Evolutionary conservation across 2,329 filamentous ascomycete species (phyloP).

Genomic region (Trichoderma guizhouense): DNA sequence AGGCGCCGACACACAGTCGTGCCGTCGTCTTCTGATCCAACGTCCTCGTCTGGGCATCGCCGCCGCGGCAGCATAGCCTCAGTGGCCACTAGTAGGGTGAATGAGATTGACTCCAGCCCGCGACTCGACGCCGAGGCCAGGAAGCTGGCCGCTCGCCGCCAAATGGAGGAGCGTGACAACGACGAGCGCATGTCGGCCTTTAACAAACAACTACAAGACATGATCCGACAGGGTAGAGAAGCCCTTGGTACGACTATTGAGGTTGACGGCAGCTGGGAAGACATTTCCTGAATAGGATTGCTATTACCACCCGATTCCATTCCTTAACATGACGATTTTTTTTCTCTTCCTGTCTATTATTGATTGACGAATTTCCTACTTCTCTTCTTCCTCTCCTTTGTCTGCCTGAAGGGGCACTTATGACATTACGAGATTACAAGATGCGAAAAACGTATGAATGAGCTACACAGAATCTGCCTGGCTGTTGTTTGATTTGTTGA

Average conservation of each 20-base stretch:
- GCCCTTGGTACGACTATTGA: conserved; percentile 75
- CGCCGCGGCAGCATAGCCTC: conserved; percentile 44
- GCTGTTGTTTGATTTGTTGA: background rate
- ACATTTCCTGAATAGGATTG: background rate
- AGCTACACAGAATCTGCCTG: conserved; percentile 13
- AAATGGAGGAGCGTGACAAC: conserved; percentile 70
- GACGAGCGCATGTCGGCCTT: conserved; percentile 77
- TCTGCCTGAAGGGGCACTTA: background rate
- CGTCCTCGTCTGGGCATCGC: conserved; percentile 33
- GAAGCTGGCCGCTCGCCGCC: conserved; percentile 66
- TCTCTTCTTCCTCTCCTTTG: conserved; percentile 12
- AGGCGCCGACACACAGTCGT: conserved; percentile 17
- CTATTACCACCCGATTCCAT: background rate
- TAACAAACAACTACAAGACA: conserved; percentile 73
- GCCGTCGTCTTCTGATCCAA: conserved; percentile 7
- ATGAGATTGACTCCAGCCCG: conserved; percentile 39
- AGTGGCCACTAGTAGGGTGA: conserved; percentile 34
- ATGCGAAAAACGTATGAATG: conserved; percentile 4
- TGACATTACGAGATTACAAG: conserved; percentile 16
- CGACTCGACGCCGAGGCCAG: conserved; percentile 64
- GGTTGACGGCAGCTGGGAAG: conserved; percentile 45
- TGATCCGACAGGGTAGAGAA: conserved; percentile 86
- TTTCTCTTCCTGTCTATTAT: background rate
- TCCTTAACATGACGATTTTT: background rate
- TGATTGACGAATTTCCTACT: background rate